Evolutionary conservation across 1,139 yeast species (phyloP).

Genomic region (Zygosaccharomyces pseudobailii): DNA sequence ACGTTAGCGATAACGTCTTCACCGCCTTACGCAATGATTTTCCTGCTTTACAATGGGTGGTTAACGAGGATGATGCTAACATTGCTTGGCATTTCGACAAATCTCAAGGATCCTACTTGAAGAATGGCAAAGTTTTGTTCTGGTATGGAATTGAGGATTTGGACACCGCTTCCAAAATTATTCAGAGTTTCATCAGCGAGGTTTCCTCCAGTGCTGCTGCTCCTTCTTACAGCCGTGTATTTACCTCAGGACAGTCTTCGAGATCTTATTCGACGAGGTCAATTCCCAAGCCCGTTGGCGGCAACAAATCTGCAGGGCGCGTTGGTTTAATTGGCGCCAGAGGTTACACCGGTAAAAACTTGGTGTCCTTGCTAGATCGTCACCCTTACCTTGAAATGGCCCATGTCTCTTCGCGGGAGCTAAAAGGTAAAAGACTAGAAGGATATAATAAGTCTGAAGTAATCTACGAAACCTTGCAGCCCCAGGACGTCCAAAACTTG

Average conservation of each 20-base stretch:
- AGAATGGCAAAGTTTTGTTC: slow-evolving; percentile 83
- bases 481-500: slow-evolving; percentile 75
- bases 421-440: slow-evolving; percentile 76
- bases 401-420: slow-evolving; percentile 93
- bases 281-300: slow-evolving; percentile 70
- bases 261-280: slow-evolving; percentile 40
- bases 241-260: slow-evolving; percentile 33
- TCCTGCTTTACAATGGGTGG: slow-evolving; percentile 75
- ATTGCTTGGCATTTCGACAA: slow-evolving; percentile 88
- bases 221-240: slow-evolving; percentile 27
- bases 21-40: slow-evolving; percentile 74
- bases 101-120: slow-evolving; percentile 90
- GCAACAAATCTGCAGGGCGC: slow-evolving; percentile 53
- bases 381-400: slow-evolving; percentile 86
- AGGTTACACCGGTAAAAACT: slow-evolving; percentile 94
- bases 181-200: slow-evolving; percentile 53
- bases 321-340: slow-evolving; percentile 98
- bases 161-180: slow-evolving; percentile 57
- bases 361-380: slow-evolving; percentile 75
- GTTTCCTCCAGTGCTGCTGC: slow-evolving; percentile 13
- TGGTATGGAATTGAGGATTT: slow-evolving; percentile 87
- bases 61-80: slow-evolving; percentile 85
- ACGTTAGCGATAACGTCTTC: slow-evolving; percentile 93
- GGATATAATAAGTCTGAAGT: slow-evolving; percentile 83
- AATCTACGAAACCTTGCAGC: slow-evolving; percentile 76